Percentiles rank a stretch among this genome's conserved stretches.
These are phyloP conservation scores for Curvularia sp. DNA, from an alignment of 2,329 filamentous ascomycete genomes.

Conservation along the genomic window DNA sequence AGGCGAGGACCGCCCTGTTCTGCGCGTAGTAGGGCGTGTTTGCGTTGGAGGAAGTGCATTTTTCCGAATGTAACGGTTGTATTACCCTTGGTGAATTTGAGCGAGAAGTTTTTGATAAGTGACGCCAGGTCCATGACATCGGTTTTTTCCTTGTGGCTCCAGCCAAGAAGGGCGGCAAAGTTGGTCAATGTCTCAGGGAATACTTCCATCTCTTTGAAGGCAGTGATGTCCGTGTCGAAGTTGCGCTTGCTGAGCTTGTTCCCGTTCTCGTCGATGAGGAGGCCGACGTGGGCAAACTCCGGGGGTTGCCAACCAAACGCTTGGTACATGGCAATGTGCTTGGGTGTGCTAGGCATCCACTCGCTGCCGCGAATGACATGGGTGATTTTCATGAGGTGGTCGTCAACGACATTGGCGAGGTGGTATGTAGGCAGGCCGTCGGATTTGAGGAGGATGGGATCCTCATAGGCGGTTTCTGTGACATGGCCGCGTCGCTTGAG, in stretches of 20 bases:
- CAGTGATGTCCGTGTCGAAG: constrained; percentile 67
- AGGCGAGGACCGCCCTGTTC: constrained; percentile 54
- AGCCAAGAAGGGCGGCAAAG: constrained; percentile 85
- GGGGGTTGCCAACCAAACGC: constrained; percentile 60
- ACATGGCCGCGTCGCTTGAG: constrained; percentile 50
- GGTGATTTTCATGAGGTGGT: constrained; percentile 93
- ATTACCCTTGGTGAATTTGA: constrained; percentile 91
- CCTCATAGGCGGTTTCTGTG: constrained; percentile 66
- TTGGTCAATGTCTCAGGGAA: constrained; percentile 74
- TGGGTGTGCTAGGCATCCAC: constrained; percentile 94
- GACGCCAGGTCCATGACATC: constrained; percentile 76
- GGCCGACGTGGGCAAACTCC: constrained; percentile 58
- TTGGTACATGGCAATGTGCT: constrained; percentile 66
- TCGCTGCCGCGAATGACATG: constrained; percentile 95
- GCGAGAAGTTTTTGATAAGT: constrained; percentile 76
- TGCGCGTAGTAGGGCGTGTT: constrained; percentile 65
- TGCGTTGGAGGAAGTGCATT: constrained; percentile 77
- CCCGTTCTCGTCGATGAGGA: constrained; percentile 57
- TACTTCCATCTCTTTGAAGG: constrained; percentile 65
- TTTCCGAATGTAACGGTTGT: constrained; percentile 83
- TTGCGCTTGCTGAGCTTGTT: constrained; percentile 79
- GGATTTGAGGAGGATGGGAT: constrained; percentile 88
- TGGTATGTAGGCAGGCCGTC: constrained; percentile 97
- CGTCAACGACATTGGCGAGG: constrained; percentile 95
- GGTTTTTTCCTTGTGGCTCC: constrained; percentile 73